A percentile compares a stretch with the other conserved stretches of the same genome.
Conservation (phyloP, 257 asterid species). For the Gynochthodes officinalis region DNA sequence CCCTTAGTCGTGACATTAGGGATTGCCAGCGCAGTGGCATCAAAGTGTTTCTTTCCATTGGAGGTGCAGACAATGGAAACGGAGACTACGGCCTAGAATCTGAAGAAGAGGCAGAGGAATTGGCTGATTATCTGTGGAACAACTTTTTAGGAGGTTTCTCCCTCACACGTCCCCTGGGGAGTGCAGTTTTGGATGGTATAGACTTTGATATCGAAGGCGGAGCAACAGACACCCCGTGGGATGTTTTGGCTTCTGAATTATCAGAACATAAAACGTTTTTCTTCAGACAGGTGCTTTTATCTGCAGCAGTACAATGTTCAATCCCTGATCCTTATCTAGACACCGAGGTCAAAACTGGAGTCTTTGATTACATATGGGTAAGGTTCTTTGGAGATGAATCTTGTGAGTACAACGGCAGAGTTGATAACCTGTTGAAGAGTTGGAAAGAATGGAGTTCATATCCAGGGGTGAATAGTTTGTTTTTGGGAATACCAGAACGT, state of each 20-base stretch:
- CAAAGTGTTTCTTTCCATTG: slow-evolving; percentile 42
- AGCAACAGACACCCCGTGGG: slow-evolving; percentile 25
- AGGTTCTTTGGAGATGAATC: slow-evolving; percentile 53
- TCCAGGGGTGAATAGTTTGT: background rate
- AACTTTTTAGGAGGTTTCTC: slow-evolving; percentile 46
- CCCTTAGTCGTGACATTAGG: slow-evolving; percentile 32
- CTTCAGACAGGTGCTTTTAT: slow-evolving; percentile 37
- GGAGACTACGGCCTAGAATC: slow-evolving; percentile 44
- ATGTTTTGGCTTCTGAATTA: slow-evolving; percentile 33
- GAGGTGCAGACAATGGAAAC: slow-evolving; percentile 46
- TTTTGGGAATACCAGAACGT: background rate
- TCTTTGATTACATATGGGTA: slow-evolving; percentile 51
- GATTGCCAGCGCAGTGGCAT: slow-evolving; percentile 40
- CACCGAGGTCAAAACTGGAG: slow-evolving; percentile 36
- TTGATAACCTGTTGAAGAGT: background rate
- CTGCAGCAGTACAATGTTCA: slow-evolving; percentile 54
- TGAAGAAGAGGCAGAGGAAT: slow-evolving; percentile 32
- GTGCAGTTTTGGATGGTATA: slow-evolving; percentile 39
- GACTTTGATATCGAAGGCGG: slow-evolving; percentile 51
- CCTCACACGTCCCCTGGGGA: slow-evolving; percentile 32
- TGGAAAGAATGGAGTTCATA: background rate
- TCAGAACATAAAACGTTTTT: slow-evolving; percentile 30
- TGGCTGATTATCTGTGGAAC: slow-evolving; percentile 41
- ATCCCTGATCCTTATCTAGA: slow-evolving; percentile 48
- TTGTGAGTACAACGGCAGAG: slow-evolving; percentile 22